Base-by-base conservation (phyloP, 108 stramenopile species). In the Bacterosira constricta region DNA sequence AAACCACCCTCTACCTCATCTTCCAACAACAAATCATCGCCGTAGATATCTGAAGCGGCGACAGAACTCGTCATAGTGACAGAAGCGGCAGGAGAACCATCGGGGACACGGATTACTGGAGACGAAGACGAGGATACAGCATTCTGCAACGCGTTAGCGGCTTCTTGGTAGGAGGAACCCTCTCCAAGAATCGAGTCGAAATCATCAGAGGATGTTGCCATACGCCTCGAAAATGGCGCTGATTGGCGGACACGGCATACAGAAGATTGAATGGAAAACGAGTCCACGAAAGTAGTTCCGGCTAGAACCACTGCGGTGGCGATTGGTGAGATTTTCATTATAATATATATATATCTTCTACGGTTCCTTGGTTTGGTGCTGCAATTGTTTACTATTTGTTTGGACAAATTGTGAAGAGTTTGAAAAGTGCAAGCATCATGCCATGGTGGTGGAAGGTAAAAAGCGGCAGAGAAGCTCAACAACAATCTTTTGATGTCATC, bases 171-270 rank as follows among this genome's bases (percentile, higher is more conserved):
- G 34, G 76, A 67, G 9, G 76, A 65, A 18, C 80, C 80, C 66
- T 81, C 80, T 21, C 80, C 80, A 21, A 81, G 80, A 53, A 81
- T 73, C 7, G 64, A 77, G 29, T 77, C 76, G 34, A 81, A 77
- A 42, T 81, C 70, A 53, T 66, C 55, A 18, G 77, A 41, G 18
- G 63, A 31, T 47, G 60, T 52, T 7, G 71, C 45, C 69, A 71
- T 72, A 11, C 68, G 53, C 74, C 21, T 69, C 17, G 57, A 45
- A 8, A 39, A 65, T 11, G 54, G 30, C 17, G 63, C 34, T 4
- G 46, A 5, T 26, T 27, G 32, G 26, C 75, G 71, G 31, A 72
- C 56, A 12, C 53, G 75, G 26, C 63, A 51, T 29, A 72, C 32
- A 1, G 70, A 50, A 5, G 80, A 73, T 72, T 81, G 70, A 51